A percentile compares a stretch with the other conserved stretches of the same genome.
These are phyloP conservation scores for Jaminaea rosea DNA, from an alignment of 1,284 basidiomycete genomes.

Conservation along the genomic window DNA sequence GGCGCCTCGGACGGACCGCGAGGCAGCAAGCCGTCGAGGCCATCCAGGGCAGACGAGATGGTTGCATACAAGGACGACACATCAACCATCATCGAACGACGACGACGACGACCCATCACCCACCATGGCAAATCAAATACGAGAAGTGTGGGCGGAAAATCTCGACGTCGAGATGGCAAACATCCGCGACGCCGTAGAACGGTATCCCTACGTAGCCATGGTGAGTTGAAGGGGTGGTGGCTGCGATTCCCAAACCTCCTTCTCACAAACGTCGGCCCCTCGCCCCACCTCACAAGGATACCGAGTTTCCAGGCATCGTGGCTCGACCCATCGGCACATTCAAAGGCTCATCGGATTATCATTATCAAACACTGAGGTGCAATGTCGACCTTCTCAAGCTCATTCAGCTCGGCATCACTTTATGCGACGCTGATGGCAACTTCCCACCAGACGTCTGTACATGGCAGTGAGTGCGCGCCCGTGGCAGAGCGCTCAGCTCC, in stretches of 20 bases:
- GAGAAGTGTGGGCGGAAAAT: constrained; percentile 87
- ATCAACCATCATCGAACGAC: no score
- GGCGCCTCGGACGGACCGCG: no score
- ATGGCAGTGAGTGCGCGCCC: no score
- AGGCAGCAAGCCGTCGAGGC: no score
- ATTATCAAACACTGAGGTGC: constrained; percentile 92
- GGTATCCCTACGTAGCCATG: constrained; percentile 92
- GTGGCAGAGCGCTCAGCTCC: no score
- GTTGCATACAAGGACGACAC: no score
- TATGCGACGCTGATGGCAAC: constrained; percentile 87
- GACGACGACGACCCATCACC: no score
- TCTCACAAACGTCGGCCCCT: neutral
- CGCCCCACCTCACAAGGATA: constrained; percentile 54
- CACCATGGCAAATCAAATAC: constrained; percentile 42
- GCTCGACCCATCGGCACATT: constrained; percentile 92
- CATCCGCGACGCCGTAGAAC: constrained; percentile 75
- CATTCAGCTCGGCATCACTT: constrained; percentile 90
- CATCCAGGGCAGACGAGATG: no score
- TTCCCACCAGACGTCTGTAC: constrained; percentile 71
- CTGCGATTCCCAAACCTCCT: neutral
- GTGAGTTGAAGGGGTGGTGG: constrained; percentile 7
- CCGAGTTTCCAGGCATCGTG: constrained; percentile 97
- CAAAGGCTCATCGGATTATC: constrained; percentile 94
- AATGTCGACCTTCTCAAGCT: constrained; percentile 97
- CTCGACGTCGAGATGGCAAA: constrained; percentile 82